Base-by-base conservation (phyloP, 345 rosid genomes). In the Gossypium herbaceum region DNA sequence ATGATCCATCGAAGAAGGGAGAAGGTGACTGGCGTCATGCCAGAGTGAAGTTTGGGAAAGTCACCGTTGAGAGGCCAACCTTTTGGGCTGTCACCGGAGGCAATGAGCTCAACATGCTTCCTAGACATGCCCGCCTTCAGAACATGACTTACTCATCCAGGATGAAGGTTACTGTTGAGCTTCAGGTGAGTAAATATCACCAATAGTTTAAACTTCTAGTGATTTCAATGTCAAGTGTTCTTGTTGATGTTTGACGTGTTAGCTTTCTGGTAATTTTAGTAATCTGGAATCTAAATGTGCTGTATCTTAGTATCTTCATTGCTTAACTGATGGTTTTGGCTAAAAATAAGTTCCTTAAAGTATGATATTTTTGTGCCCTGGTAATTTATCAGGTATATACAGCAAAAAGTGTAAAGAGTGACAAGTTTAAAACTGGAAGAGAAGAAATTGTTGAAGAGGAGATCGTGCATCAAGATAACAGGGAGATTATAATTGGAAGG, bases 371-470 rank as follows among this genome's bases (percentile, higher is more conserved):
- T 65, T 83, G 50, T 66, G 29, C 29, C 67, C 66, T 75, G 51
- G 17, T 75, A 60, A 80, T 78, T 15, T 82, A 47, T 73, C 81
- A 92, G 98, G 87, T 92, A 58, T 91, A 82, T 68, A 82, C 81
- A 2, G 75, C 74, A 72, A 82, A 75, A 64, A 77, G 77, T 72
- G 86, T 85, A 27, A 83, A 79, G 64, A 84, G 88, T 66, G 98
- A 92, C 80, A 92, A 94, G 74, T 91, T 94, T 76, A 91, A 94
- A 85, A 91, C 98, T 12, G 97, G 98, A 60, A 88, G 84, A 81
- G 89, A 86, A 6, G 82, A 90, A 51, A 75, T 50, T 39, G 66
- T 88, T 34, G 78, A 86, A 41, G 86, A 87, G 81, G 81, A 82
- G 15, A 47, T 80, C 24, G 7, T 85, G 3, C 63, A 34, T 16